Percentiles rank a stretch among this genome's conserved stretches.
Evolutionary conservation across 2,329 filamentous ascomycete species (phyloP).

Genomic region (Colletotrichum plurivorum): DNA sequence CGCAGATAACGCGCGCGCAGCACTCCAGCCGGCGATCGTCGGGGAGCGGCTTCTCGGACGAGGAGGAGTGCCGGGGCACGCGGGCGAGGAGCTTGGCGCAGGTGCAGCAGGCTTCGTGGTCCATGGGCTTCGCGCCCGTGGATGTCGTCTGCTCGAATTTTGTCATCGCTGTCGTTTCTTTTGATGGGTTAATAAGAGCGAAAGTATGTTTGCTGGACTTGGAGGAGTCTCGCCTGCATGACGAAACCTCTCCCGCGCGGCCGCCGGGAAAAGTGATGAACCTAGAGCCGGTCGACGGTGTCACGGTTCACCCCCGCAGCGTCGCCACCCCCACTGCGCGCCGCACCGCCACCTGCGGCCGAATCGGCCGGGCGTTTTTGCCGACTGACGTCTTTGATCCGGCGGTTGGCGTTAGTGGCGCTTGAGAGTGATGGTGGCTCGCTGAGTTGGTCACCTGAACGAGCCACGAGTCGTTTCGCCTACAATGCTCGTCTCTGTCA

Average conservation of each 20-base stretch:
- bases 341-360: constrained; percentile 23
- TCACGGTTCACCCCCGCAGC: constrained; percentile 27
- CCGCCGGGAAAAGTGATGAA: constrained; percentile 16
- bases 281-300: constrained; percentile 16
- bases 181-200: not conserved
- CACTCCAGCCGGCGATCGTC: constrained; percentile 75
- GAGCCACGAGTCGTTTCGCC: too few relatives aligned
- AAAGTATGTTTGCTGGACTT: not conserved
- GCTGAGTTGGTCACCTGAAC: too few relatives aligned
- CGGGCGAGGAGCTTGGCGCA: constrained; percentile 75
- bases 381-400: constrained; percentile 26
- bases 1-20: constrained; percentile 80
- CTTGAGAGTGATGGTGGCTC: too few relatives aligned
- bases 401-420: not conserved
- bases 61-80: constrained; percentile 64
- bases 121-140: constrained; percentile 5
- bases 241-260: not conserved
- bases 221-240: not conserved
- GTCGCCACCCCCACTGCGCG: constrained; percentile 25
- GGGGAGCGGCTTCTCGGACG: constrained; percentile 72
- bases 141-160: constrained; percentile 1
- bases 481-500: too few relatives aligned
- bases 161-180: constrained; percentile 9
- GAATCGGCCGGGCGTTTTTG: constrained; percentile 10
- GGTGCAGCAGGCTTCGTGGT: constrained; percentile 73